These are phyloP conservation scores for Eugenia klotzschiana DNA, from an alignment of 441 rosid genomes.

Conservation along the genomic window DNA sequence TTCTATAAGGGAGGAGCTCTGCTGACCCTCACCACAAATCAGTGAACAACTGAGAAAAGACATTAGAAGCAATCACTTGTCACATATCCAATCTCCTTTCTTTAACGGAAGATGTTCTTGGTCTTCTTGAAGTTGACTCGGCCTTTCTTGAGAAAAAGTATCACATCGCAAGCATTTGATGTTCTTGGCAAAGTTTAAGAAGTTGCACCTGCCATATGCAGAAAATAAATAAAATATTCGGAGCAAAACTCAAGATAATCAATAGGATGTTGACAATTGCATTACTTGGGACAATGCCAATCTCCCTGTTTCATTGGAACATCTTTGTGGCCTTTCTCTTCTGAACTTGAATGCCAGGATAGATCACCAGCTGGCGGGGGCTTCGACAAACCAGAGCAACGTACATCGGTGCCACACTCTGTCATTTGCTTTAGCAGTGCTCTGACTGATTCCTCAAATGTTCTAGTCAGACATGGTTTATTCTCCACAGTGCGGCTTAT, in stretches of 20 bases:
- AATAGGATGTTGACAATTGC: neutral
- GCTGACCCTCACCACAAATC: neutral
- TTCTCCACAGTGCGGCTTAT: conserved; percentile 34
- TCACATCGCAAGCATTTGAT: conserved; percentile 60
- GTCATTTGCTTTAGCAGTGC: conserved; percentile 47
- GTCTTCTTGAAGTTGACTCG: conserved; percentile 41
- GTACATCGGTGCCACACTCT: conserved; percentile 21
- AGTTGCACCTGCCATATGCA: conserved; percentile 46
- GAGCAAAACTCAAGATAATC: neutral
- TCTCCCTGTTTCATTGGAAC: conserved; percentile 51
- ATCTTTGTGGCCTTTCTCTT: conserved; percentile 11
- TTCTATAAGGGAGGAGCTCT: conserved; percentile 4
- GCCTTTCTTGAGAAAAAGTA: conserved; percentile 40
- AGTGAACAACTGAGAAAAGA: neutral
- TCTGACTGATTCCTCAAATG: conserved; percentile 49
- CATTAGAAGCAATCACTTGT: conserved; percentile 24
- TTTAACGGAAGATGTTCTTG: conserved; percentile 64
- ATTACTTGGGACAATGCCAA: conserved; percentile 70
- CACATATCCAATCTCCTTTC: conserved; percentile 89
- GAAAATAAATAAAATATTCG: neutral
- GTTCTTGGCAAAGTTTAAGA: conserved; percentile 69
- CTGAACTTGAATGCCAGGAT: neutral
- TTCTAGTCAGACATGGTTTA: conserved; percentile 39
- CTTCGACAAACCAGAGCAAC: conserved; percentile 8
- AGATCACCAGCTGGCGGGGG: neutral